Conservation (phyloP, 345 rosid genomes). For the Hirschfeldia incana region DNA sequence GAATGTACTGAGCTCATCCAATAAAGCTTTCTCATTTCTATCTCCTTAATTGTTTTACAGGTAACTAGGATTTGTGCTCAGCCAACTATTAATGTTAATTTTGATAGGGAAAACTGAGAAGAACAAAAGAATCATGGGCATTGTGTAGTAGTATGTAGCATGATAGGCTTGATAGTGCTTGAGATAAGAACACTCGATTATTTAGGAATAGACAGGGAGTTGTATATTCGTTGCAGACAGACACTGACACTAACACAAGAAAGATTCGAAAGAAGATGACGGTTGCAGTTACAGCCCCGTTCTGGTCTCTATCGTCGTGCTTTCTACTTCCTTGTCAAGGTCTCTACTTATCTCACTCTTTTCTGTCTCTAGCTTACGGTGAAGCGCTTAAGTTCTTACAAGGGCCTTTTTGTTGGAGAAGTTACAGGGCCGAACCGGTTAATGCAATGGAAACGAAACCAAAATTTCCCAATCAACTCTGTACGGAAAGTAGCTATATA, state of each 20-base stretch:
- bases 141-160: too few relatives aligned
- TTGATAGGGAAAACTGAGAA: too few relatives aligned
- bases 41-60: too few relatives aligned
- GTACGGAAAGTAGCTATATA: background rate
- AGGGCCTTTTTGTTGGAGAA: background rate
- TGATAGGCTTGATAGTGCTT: background rate
- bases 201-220: background rate
- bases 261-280: too few relatives aligned
- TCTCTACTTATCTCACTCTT: slow-evolving; percentile 10
- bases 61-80: too few relatives aligned
- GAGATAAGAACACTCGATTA: background rate
- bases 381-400: slow-evolving; percentile 3
- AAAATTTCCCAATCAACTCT: background rate
- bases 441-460: slow-evolving; percentile 35
- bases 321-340: slow-evolving; percentile 33
- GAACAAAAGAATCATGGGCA: too few relatives aligned
- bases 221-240: too few relatives aligned
- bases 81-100: too few relatives aligned
- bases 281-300: slow-evolving; percentile 3
- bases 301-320: slow-evolving; percentile 20
- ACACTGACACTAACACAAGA: too few relatives aligned
- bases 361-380: background rate
- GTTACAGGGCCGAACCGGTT: slow-evolving; percentile 27
- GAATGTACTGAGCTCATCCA: too few relatives aligned
- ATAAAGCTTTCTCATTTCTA: too few relatives aligned